Percentiles rank a stretch among this genome's conserved stretches.
phyloP scores from a whole-genome alignment of 495 filamentous ascomycete genomes.

The Penicillium lagena region DNA sequence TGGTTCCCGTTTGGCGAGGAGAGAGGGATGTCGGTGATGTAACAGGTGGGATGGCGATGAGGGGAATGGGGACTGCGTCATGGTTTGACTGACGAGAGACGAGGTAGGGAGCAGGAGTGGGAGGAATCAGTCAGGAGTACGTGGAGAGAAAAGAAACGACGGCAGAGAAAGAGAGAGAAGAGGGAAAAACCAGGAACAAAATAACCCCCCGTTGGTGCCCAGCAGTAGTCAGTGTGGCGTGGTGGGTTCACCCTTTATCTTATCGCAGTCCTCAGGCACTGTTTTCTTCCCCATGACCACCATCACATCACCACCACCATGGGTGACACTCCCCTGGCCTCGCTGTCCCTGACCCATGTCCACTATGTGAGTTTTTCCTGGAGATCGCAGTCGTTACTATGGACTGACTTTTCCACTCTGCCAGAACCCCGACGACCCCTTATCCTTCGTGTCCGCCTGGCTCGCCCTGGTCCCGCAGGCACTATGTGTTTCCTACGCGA shows the following conservation, averaged over 20 bases:
- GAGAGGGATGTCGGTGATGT: conserved; percentile 25
- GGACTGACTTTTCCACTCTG: background rate
- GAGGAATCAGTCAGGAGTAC: background rate
- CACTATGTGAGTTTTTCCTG: conserved; percentile 66
- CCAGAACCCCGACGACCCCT: conserved; percentile 77
- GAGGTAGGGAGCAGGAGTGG: background rate
- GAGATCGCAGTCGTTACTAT: background rate
- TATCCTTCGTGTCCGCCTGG: conserved; percentile 86
- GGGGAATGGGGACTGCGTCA: conserved; percentile 35
- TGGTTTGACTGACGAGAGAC: conserved; percentile 23
- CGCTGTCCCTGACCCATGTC: conserved; percentile 89
- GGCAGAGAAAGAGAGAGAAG: conserved; percentile 5
- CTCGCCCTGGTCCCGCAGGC: conserved; percentile 89
- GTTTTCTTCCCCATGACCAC: background rate
- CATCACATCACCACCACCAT: conserved; percentile 25
- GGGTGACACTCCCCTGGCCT: conserved; percentile 71
- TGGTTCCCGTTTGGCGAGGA: background rate
- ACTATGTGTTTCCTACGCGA: conserved; percentile 81
- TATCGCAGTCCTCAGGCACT: conserved; percentile 2
- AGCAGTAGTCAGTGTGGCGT: conserved; percentile 10
- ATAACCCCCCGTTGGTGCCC: conserved; percentile 13
- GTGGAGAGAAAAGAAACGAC: conserved; percentile 1
- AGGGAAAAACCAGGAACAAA: conserved; percentile 7
- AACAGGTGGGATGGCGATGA: conserved; percentile 23
- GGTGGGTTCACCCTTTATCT: conserved; percentile 8